Evolutionary conservation across 2,329 filamentous ascomycete species (phyloP), one percentile per base, ranked within the genome.

Genomic region (Lecanosticta acicola): DNA sequence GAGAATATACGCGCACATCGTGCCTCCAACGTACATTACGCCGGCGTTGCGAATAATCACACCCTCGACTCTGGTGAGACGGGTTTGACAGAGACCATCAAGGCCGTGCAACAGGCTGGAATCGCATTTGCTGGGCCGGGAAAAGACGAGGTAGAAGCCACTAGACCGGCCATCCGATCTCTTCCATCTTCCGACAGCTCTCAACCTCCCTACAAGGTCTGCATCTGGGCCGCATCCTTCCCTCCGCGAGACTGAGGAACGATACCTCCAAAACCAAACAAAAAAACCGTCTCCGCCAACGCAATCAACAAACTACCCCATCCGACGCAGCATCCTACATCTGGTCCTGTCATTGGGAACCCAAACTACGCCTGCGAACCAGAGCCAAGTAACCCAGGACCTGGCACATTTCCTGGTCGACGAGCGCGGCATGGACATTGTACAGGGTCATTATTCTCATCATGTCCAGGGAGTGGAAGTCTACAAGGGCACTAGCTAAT

Each of bases 371-470:
- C 46, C 0, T 70, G 67, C 67, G 51, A 57, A 8, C 66, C 68
- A 0, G 49, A n/a, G 55, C 1, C 47, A 50, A 2, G 49, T 61
- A 14, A 68, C 68, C 32, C 55, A 56, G 1, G 52, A 55, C 3
- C 49, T 69, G 10, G 68, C 68, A 13, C 67, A 65, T 46, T 70
- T 67, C 43, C 49, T 70, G 14, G 57, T 70, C 37, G 66, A 69
- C 39, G 67, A 68, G 51, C 69, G 68, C 39, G 67, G 54, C 2
- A 62, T 70, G 3, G 68, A 70, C 54, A 64, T 70, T 34, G 58
- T 70, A 10, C 68, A 70, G 41, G 67, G 67, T 0, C 67, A 70
- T 38, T 69, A 66, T 4, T 64, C 65, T 24, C 68, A 70, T 55
- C 68, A 70, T 54, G 46, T 69, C 2, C 68, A 70, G 53, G 68